Conservation (phyloP, 768 basidiomycete genomes). For the Lentinula detonsa region DNA sequence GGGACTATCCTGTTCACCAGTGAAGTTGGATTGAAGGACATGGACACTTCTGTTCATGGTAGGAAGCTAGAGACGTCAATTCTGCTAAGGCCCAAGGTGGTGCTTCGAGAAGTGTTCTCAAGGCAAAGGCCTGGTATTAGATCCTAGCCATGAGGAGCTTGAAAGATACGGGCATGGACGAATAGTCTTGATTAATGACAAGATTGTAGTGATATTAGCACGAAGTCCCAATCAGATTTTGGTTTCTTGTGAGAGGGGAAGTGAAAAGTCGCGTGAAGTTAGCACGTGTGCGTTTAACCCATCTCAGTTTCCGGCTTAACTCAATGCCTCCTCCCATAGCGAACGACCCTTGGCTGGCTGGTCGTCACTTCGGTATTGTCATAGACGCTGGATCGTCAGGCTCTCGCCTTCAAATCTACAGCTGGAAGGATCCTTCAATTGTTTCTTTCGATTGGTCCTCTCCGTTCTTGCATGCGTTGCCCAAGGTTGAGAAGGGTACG, state of each 20-base stretch:
- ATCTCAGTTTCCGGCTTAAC: not conserved
- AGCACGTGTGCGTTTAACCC: not conserved
- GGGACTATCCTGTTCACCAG: not conserved
- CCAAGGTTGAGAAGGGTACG: slow-evolving; percentile 90
- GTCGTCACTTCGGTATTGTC: slow-evolving; percentile 86
- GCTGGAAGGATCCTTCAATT: slow-evolving; percentile 81
- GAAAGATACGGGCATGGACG: no score
- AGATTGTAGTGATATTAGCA: no score
- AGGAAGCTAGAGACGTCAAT: not conserved
- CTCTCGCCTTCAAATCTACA: slow-evolving; percentile 93
- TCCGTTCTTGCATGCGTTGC: slow-evolving; percentile 51
- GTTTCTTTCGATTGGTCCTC: slow-evolving; percentile 43
- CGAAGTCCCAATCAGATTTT: no score
- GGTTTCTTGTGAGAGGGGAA: no score
- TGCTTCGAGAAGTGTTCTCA: not conserved
- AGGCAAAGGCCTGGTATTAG: not conserved
- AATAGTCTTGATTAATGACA: no score
- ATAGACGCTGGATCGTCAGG: slow-evolving; percentile 99
- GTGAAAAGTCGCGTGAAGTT: no score
- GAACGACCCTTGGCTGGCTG: slow-evolving; percentile 68
- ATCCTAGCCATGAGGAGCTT: not conserved
- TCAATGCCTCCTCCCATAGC: slow-evolving; percentile 71
- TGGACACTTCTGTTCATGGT: not conserved
- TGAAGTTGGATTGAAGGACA: not conserved
- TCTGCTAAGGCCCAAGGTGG: not conserved